Evolutionary conservation across 805 yeast genomes (phyloP).

Genomic region (Ogataea ramenticola): DNA sequence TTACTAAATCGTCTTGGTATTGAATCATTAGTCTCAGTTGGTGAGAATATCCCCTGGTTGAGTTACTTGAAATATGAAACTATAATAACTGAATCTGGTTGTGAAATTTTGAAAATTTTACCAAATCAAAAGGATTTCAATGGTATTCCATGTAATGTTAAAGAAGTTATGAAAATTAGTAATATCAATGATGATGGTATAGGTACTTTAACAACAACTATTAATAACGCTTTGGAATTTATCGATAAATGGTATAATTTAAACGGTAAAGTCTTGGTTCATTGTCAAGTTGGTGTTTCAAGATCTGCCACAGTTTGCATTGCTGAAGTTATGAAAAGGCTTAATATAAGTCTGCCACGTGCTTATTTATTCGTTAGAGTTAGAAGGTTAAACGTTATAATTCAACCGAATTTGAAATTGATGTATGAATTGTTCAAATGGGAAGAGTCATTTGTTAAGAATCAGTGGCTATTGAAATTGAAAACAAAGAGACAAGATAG

Average conservation of each 20-base stretch:
- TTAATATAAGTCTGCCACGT: conserved; percentile 56
- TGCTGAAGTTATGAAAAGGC: conserved; percentile 85
- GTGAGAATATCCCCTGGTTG: conserved; percentile 70
- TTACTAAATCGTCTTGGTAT: conserved; percentile 62
- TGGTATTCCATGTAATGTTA: conserved; percentile 25
- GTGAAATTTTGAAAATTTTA: conserved; percentile 20
- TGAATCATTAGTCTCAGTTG: conserved; percentile 73
- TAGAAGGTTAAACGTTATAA: conserved; percentile 81
- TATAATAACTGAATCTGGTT: conserved; percentile 18
- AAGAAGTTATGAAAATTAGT: conserved; percentile 52
- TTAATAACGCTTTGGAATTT: conserved; percentile 58
- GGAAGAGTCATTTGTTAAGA: conserved; percentile 36
- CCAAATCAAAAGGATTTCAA: conserved; percentile 10
- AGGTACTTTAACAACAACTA: conserved; percentile 58
- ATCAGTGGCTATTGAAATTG: conserved; percentile 3
- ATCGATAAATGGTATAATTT: conserved; percentile 45
- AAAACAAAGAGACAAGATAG: not conserved
- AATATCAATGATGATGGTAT: conserved; percentile 89
- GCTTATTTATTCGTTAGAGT: conserved; percentile 90
- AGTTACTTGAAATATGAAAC: conserved; percentile 15
- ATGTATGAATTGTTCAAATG: conserved; percentile 83
- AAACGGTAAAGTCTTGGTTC: conserved; percentile 59
- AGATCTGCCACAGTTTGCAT: conserved; percentile 93
- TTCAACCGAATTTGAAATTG: conserved; percentile 87
- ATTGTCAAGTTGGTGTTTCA: conserved; percentile 94